Percentiles rank a stretch among this genome's conserved stretches.
These are phyloP conservation scores for Colletotrichum noveboracense DNA, from an alignment of 2,329 filamentous ascomycete genomes.

Conservation along the genomic window DNA sequence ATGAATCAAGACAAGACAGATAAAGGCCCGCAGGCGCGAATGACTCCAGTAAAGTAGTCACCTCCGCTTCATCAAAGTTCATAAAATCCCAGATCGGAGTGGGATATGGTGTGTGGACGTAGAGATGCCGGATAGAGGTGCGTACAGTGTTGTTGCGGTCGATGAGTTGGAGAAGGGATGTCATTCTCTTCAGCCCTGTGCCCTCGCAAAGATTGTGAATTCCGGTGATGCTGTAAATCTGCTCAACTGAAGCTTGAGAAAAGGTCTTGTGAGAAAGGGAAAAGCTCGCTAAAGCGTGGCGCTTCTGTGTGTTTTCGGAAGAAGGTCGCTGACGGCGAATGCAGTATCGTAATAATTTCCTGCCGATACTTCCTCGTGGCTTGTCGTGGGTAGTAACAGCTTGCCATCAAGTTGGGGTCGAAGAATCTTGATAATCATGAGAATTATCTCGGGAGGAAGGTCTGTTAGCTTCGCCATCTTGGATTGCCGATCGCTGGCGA, in stretches of 20 bases:
- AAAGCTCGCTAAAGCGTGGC: neutral
- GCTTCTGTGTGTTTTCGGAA: neutral
- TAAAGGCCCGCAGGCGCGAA: fast-evolving
- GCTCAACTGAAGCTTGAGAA: neutral
- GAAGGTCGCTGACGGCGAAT: neutral
- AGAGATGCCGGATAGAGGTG: neutral
- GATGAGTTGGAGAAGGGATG: neutral
- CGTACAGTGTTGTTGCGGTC: neutral
- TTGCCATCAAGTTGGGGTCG: neutral
- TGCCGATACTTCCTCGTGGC: neutral
- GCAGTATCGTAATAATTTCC: fast-evolving
- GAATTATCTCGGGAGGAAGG: neutral
- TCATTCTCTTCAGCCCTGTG: neutral
- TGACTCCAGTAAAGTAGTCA: fast-evolving
- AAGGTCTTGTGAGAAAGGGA: neutral
- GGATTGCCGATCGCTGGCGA: neutral
- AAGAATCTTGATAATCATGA: neutral
- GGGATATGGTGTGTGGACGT: neutral
- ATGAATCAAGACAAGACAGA: neutral
- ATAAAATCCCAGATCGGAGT: neutral
- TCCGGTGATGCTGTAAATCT: fast-evolving
- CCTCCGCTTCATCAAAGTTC: neutral
- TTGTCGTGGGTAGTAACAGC: fast-evolving
- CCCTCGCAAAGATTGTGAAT: fast-evolving
- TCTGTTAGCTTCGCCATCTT: neutral